These are phyloP conservation scores for Uronychia binucleata DNA, from an alignment of 73 alveolate species.

Conservation along the genomic window DNA sequence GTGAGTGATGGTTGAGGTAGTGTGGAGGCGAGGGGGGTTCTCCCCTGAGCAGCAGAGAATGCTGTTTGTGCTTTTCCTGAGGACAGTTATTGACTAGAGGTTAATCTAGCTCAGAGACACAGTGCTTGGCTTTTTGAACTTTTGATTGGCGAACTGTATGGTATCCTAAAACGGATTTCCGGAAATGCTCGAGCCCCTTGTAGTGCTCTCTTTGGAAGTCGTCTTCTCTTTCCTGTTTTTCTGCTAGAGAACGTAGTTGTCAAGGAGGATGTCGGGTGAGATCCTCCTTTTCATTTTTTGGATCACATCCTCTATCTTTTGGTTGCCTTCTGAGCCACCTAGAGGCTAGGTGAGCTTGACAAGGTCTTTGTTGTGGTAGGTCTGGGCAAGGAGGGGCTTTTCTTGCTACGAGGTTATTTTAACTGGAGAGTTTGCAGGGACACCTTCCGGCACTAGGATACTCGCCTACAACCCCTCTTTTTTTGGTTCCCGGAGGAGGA, in stretches of 20 bases:
- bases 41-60: not conserved
- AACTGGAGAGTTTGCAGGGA: not conserved
- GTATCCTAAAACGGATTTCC: not conserved
- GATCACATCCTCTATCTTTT: not conserved
- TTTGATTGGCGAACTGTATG: not conserved
- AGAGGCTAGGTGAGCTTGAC: too few species aligned
- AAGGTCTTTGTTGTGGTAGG: not conserved
- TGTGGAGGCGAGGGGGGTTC: too few species aligned
- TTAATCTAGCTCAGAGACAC: not conserved
- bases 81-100: not conserved
- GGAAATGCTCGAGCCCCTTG: not conserved
- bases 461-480: not conserved
- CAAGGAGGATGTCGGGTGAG: not conserved
- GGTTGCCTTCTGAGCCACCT: too few species aligned
- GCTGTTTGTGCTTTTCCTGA: not conserved
- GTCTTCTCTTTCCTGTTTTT: not conserved
- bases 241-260: not conserved
- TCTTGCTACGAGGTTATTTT: not conserved
- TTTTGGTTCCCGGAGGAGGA: too few species aligned
- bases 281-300: not conserved
- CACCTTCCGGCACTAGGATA: not conserved
- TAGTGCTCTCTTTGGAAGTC: not conserved
- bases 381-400: not conserved
- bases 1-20: too few species aligned
- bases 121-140: not conserved